phyloP scores from a whole-genome alignment of 805 yeast genomes.

The Candida multigemmis region DNA sequence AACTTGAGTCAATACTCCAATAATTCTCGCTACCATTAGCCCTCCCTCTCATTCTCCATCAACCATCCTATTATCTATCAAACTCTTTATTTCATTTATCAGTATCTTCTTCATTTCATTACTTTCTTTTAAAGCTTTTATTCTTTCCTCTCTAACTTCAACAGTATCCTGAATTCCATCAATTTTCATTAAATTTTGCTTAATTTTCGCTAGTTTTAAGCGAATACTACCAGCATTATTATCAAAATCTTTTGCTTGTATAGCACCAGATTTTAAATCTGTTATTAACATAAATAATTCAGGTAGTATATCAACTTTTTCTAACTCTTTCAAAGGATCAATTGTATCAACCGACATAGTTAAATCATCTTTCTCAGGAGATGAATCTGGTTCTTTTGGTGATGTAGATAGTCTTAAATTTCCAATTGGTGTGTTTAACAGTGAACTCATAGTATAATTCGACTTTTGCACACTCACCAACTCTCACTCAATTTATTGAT shows the following conservation, averaged over 20 bases:
- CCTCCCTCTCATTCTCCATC: background rate
- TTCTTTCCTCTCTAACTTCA: constrained; percentile 12
- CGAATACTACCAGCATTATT: constrained; percentile 31
- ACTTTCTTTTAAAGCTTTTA: constrained; percentile 12
- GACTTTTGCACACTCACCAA: too few species aligned
- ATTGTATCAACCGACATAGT: background rate
- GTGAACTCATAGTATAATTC: too few species aligned
- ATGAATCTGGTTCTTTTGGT: too few species aligned
- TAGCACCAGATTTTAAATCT: constrained; percentile 22
- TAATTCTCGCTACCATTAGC: too few species aligned
- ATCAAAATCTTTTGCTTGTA: constrained; percentile 33
- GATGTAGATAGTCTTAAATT: too few species aligned
- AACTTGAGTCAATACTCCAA: too few species aligned
- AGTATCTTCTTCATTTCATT: constrained; percentile 16
- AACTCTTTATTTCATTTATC: constrained; percentile 7
- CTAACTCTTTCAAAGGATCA: constrained; percentile 14
- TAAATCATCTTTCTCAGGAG: background rate
- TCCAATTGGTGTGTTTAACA: too few species aligned
- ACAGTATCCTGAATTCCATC: constrained; percentile 30
- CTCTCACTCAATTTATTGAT: too few species aligned
- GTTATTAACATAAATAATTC: constrained; percentile 26
- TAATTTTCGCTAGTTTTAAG: constrained; percentile 20
- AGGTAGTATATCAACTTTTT: constrained; percentile 25
- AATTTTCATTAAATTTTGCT: constrained; percentile 21
- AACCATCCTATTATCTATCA: constrained; percentile 3